Conservation (phyloP, 225 moss, liverwort and hornwort species). For the Ulota crispa region DNA sequence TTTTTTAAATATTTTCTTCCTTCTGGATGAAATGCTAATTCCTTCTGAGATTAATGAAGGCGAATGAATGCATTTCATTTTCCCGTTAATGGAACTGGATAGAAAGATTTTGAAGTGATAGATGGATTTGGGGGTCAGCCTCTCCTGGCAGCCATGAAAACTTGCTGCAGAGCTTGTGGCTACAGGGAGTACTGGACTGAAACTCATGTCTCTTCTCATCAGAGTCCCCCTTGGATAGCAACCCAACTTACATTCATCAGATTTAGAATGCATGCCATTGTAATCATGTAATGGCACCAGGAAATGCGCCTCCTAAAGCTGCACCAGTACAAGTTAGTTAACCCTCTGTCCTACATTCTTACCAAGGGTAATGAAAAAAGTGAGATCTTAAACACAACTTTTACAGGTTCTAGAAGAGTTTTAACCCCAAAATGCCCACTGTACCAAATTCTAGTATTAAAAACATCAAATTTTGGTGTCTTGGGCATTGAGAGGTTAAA, state of each 20-base stretch:
- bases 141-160: slow-evolving; percentile 4
- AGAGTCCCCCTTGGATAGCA: neutral
- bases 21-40: neutral
- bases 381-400: no score
- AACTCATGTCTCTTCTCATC: neutral
- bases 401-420: no score
- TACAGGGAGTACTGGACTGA: neutral
- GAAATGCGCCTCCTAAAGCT: no score
- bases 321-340: no score
- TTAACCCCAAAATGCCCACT: no score
- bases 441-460: no score
- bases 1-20: fast-evolving
- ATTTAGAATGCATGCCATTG: no score
- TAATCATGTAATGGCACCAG: no score
- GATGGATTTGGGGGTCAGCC: slow-evolving; percentile 24
- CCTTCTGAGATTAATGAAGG: neutral
- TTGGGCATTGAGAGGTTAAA: no score
- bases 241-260: neutral
- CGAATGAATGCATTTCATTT: neutral
- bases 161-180: neutral
- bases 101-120: slow-evolving; percentile 29
- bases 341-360: no score
- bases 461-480: no score
- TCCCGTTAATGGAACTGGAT: neutral
- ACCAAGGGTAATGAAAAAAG: no score